Base-by-base conservation (phyloP, 1,139 yeast genomes). In the Zygoascus meyerae region DNA sequence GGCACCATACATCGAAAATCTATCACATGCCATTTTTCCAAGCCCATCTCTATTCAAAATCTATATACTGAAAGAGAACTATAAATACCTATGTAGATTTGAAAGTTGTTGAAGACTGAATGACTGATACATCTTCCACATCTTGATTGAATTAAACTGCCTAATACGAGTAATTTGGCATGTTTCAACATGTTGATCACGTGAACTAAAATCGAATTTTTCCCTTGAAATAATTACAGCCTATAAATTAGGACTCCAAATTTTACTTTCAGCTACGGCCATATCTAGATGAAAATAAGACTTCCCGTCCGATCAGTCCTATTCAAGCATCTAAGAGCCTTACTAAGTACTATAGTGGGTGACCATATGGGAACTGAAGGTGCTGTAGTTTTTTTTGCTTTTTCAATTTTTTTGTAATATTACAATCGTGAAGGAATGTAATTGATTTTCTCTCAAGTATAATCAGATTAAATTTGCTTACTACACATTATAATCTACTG, bases 291-390 rank as follows among this genome's bases (percentile, higher is more conserved):
- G 44, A 41, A 41, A 41, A 34, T 34, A 41, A 41, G 44, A 34
- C 35, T 41, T 41, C 44, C 44, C 44, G 44, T 41, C 44, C 44
- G 44, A 41, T 41, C 44, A 41, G 35, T 34, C 44, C 31, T 41
- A 41, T 41, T 41, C 35, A 41, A 41, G 38, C 44, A 34, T 34
- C 44, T 41, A 32, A 41, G 44, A 41, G 44, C 44, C 44, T 26
- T 41, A 41, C 44, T 21, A 29, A 41, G 44, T 41, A 41, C 38
- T 41, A 34, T 41, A 41, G 44, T 41, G 44, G 44, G 44, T 32
- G 44, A 41, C 44, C 44, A 41, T 41, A 41, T 34, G 44, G 38
- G 44, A 41, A 41, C 44, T 33, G 44, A 41, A 26, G 44, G 44
- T 41, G 44, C 44, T 41, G 44, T 41, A 41, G 44, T 41, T 41